These are phyloP conservation scores for Scutellaria baicalensis DNA, from an alignment of 257 asterid genomes.

Conservation along the genomic window DNA sequence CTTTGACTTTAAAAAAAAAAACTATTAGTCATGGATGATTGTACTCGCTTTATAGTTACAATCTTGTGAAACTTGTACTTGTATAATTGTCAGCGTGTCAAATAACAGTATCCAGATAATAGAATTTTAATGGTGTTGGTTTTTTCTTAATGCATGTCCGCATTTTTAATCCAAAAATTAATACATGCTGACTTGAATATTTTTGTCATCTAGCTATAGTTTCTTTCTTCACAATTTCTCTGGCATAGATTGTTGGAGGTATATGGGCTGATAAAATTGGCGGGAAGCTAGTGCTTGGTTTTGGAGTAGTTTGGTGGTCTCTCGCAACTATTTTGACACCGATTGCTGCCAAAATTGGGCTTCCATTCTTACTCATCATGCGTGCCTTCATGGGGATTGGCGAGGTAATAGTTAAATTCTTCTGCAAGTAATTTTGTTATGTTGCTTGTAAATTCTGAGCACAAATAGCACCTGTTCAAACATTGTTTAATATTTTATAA, in stretches of 20 bases:
- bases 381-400: constrained; percentile 99
- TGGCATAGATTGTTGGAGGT: constrained; percentile 82
- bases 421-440: not conserved
- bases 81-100: not conserved
- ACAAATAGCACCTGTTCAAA: not conserved
- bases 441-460: not conserved
- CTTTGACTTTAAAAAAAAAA: not conserved
- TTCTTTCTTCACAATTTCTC: constrained; percentile 1
- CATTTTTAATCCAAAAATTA: not conserved
- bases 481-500: not conserved
- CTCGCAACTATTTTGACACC: constrained; percentile 95
- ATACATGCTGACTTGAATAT: not conserved
- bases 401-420: constrained; percentile 54
- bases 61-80: not conserved
- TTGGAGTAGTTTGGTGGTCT: constrained; percentile 99
- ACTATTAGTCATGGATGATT: not conserved
- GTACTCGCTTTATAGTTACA: not conserved
- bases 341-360: constrained; percentile 84
- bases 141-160: not conserved
- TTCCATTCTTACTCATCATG: constrained; percentile 73
- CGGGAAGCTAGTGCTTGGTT: constrained; percentile 89
- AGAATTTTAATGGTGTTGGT: not conserved
- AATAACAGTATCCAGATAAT: not conserved
- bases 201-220: constrained; percentile 7
- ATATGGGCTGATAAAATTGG: constrained; percentile 99